phyloP scores from a whole-genome alignment of 768 basidiomycete genomes.

The Pleurotus salmoneostramineus region DNA sequence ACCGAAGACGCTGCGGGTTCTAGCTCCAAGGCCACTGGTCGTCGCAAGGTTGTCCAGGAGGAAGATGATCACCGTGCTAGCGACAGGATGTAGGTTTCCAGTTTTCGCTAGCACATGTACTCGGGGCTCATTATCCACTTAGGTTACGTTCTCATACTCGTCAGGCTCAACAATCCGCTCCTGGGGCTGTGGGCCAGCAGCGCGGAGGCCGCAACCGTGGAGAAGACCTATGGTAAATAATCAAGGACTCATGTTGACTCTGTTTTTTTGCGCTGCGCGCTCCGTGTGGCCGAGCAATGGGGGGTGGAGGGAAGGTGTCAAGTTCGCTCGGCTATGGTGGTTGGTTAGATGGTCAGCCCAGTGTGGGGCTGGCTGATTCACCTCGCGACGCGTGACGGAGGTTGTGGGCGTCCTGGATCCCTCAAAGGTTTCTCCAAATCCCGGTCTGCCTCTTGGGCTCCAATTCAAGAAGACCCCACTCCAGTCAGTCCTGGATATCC shows the following conservation, averaged over 20 bases:
- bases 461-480: background rate
- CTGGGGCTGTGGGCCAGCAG: slow-evolving; percentile 45
- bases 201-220: slow-evolving; percentile 40
- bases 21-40: slow-evolving; percentile 59
- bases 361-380: background rate
- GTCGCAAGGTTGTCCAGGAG: slow-evolving; percentile 81
- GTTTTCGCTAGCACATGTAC: slow-evolving; percentile 8
- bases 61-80: slow-evolving; percentile 81
- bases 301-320: slow-evolving; percentile 44
- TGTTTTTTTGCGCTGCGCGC: slow-evolving; percentile 31
- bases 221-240: slow-evolving; percentile 53
- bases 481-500: background rate
- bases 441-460: slow-evolving; percentile 1
- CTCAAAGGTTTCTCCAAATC: background rate
- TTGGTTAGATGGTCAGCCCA: slow-evolving; percentile 11
- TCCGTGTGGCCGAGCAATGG: slow-evolving; percentile 42
- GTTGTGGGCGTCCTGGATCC: slow-evolving; percentile 8
- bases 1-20: slow-evolving; percentile 62
- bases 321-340: slow-evolving; percentile 24
- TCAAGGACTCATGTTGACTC: slow-evolving; percentile 6
- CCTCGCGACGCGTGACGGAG: background rate
- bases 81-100: slow-evolving; percentile 71
- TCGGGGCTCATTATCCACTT: slow-evolving; percentile 10
- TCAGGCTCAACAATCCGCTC: slow-evolving; percentile 64
- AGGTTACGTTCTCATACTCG: slow-evolving; percentile 89